Conservation (phyloP, 345 rosid species). For the Lepidium africanum region DNA sequence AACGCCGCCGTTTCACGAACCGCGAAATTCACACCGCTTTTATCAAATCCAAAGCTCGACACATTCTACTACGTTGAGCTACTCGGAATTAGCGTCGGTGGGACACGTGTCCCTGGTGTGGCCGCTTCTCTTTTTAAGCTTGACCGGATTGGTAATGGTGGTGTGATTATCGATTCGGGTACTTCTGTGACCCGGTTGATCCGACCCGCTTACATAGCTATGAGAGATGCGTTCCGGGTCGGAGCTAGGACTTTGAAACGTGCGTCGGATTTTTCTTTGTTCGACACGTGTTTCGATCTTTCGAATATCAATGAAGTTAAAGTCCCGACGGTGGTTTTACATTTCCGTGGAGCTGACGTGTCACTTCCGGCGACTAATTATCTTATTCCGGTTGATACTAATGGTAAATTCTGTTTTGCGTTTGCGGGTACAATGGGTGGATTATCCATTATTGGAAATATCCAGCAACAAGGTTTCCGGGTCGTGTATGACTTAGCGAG, state of each 20-base stretch:
- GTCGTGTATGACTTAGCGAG: conserved; percentile 66
- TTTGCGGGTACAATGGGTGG: conserved; percentile 90
- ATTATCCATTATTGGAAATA: conserved; percentile 80
- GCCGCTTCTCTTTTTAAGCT: conserved; percentile 67
- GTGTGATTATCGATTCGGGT: conserved; percentile 88
- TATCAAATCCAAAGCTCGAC: conserved; percentile 75
- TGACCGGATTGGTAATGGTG: conserved; percentile 68
- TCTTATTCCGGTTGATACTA: conserved; percentile 67
- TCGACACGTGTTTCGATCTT: conserved; percentile 83
- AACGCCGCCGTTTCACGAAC: conserved; percentile 60
- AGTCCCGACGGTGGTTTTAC: conserved; percentile 74
- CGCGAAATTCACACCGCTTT: conserved; percentile 69
- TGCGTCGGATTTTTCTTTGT: conserved; percentile 49
- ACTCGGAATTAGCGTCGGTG: conserved; percentile 82
- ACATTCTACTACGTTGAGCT: conserved; percentile 92
- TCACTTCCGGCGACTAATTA: conserved; percentile 88
- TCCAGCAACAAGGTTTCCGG: conserved; percentile 97
- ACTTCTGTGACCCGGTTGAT: conserved; percentile 77
- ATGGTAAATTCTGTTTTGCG: conserved; percentile 85
- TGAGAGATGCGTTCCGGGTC: conserved; percentile 57
- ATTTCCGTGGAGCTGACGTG: conserved; percentile 60
- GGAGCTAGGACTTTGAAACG: conserved; percentile 42
- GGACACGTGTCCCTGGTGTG: conserved; percentile 63
- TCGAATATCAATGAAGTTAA: conserved; percentile 53
- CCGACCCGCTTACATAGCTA: conserved; percentile 55